These are phyloP conservation scores for Gentiana dahurica DNA, from an alignment of 257 asterid genomes.

Conservation along the genomic window DNA sequence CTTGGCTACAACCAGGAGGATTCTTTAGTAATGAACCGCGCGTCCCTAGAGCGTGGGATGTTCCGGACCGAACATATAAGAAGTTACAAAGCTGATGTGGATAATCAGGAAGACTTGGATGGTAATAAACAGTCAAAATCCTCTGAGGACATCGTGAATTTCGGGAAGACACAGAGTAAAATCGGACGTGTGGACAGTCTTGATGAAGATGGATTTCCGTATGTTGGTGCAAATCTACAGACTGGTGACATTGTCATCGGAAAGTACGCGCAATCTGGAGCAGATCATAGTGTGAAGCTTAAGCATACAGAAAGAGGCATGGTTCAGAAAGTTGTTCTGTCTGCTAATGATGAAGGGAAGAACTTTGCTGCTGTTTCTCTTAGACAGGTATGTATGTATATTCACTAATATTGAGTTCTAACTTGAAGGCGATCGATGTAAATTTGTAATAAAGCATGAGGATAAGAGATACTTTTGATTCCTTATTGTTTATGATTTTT, in stretches of 20 bases:
- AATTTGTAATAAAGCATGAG: too few relatives aligned
- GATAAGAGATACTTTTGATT: too few relatives aligned
- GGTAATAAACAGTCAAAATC: constrained; percentile 32
- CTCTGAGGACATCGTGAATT: constrained; percentile 44
- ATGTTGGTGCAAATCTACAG: constrained; percentile 76
- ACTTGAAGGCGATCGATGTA: neutral
- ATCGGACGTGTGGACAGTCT: constrained; percentile 84
- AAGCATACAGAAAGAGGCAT: constrained; percentile 94
- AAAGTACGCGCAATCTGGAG: constrained; percentile 63
- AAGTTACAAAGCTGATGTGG: constrained; percentile 75
- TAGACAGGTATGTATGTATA: constrained; percentile 53
- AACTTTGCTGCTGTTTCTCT: constrained; percentile 72
- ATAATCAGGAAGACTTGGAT: constrained; percentile 29
- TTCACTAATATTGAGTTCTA: neutral
- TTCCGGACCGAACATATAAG: constrained; percentile 79
- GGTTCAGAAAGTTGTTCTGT: constrained; percentile 84
- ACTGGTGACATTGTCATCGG: constrained; percentile 87
- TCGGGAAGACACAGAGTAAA: constrained; percentile 75
- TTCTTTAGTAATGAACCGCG: constrained; percentile 87
- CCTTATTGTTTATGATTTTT: too few relatives aligned
- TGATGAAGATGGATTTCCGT: constrained; percentile 95
- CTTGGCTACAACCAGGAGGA: constrained; percentile 95
- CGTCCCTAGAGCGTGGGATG: constrained; percentile 95
- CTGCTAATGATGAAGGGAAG: constrained; percentile 87
- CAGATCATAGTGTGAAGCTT: constrained; percentile 78